Conservation (phyloP, 495 filamentous ascomycete species). For the Neurospora sp. region DNA sequence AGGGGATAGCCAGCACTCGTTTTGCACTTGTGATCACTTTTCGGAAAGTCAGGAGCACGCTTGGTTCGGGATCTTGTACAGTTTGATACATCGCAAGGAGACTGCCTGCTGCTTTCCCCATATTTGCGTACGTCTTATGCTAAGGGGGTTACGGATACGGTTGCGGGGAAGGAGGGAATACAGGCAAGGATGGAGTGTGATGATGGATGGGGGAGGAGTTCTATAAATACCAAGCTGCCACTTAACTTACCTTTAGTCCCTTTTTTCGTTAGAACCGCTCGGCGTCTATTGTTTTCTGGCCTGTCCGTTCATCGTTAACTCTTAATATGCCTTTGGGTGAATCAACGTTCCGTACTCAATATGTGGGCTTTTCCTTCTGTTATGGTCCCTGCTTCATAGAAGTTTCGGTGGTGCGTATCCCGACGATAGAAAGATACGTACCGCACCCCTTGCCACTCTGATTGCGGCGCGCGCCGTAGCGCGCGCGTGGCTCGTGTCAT, state of each 20-base stretch:
- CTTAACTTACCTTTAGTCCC: background rate
- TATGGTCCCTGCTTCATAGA: background rate
- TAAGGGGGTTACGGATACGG: background rate
- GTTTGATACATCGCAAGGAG: conserved; percentile 37
- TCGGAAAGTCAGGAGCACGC: conserved; percentile 39
- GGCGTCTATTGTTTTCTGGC: background rate
- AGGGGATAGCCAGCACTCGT: conserved; percentile 21
- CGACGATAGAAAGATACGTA: too few relatives aligned
- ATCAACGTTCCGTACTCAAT: background rate
- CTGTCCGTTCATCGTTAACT: background rate
- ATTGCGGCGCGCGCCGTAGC: too few relatives aligned
- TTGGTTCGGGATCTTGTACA: conserved; percentile 40
- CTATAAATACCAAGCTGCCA: background rate
- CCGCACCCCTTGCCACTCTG: too few relatives aligned
- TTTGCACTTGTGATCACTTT: conserved; percentile 28
- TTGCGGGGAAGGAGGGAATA: background rate
- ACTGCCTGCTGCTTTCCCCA: conserved; percentile 18
- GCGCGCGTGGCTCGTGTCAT: too few relatives aligned
- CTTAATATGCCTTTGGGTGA: background rate
- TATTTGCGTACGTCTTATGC: background rate
- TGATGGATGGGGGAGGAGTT: background rate
- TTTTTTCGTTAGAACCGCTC: background rate
- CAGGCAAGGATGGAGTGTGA: background rate
- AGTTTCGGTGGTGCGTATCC: too few relatives aligned
- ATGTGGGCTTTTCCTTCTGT: background rate